Base-by-base conservation (phyloP, 768 basidiomycete species). In the Porpolomopsis calyptriformis region DNA sequence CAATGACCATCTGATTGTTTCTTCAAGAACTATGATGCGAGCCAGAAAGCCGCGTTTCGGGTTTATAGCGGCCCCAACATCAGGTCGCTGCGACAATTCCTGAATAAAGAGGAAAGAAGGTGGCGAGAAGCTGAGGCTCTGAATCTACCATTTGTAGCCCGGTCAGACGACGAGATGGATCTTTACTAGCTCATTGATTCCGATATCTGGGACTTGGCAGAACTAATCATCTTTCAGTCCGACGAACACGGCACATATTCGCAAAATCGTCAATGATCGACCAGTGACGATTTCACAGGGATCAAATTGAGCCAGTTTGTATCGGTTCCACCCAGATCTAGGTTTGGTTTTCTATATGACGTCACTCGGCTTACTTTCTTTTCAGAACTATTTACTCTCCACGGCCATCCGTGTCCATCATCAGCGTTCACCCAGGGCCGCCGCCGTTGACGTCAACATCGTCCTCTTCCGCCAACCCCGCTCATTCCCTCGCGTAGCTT, bases 1-100 rank as follows among this genome's bases (percentile, higher is more conserved):
- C 19, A 26, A 1, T 46, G n/a, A 44, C 22, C 6, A 25, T 4
- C 22, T 39, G n/a, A 38, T 40, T 10, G 36, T 42, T 25, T 43
- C 33, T 45, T 47, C 44, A 53, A 90, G 87, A 70, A 74, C 25
- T 73, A 76, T 59, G 78, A 81, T 53, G 65, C 68, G 18, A 76
- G 78, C 57, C 85, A 89, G 55, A 69, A 72, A 53, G 70, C 76
- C 0, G 76, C 77, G 5, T 92, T 85, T 61, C 80, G 85, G 52
- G 90, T 89, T 31, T 94, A 87, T 59, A 82, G 72, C 24, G 83
- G 82, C 19, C 63, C 71, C 41, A 85, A 83, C 34, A 68, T 96
- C 8, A 56, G 50, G 10, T 71, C 71, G 2, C 65, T 96, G 10
- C 68, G 83, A 37, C 60, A 61, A 22, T 89, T 86, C 60, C 60